Base-by-base conservation (phyloP, 202 grass and related monocot genomes). In the Hordeum pubiflorum region DNA sequence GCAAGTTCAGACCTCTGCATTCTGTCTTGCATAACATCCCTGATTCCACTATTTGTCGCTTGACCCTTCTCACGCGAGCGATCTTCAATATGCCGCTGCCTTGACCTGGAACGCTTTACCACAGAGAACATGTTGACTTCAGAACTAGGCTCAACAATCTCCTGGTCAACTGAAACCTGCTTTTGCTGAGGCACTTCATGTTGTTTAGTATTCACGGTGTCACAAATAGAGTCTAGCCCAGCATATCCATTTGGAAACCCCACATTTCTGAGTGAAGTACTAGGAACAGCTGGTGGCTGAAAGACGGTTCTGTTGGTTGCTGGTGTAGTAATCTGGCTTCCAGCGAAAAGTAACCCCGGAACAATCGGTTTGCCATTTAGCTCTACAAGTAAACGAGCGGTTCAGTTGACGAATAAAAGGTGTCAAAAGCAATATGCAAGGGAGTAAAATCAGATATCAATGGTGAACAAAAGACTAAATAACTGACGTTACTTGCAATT, bases 51-150 rank as follows among this genome's bases (percentile, higher is more conserved):
- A 13, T 80, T 75, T 59, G 70, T 44, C 72, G 56, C 32, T 74
- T 86, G 43, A 79, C 69, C 56, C 61, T 67, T 74, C 60, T 52
- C 70, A 79, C n/a, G 46, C 44, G 72, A 75, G 5, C 72, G 57
- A 46, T 82, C 86, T 74, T 87, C 71, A 76, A 97, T 77, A 62
- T 54, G 82, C 7, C 43, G 83, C 74, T 93, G 88, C 44, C 93
- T 91, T 37, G 84, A 89, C 88, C 86, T 97, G 54, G 93, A 93
- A 77, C 86, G 83, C 58, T 91, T 89, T 78, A 93, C 85, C 82
- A 84, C 80, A 65, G 88, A 80, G 63, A 93, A 83, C 10, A 82
- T 56, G 61, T 74, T 83, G 73, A 65, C 40, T 31, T 26, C 90
- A 70, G 23, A 58, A 83, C 64, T 79, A 67, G 46, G 27, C 63